Base-by-base conservation (phyloP, 805 yeast species). In the Metschnikowia corniflorae region DNA sequence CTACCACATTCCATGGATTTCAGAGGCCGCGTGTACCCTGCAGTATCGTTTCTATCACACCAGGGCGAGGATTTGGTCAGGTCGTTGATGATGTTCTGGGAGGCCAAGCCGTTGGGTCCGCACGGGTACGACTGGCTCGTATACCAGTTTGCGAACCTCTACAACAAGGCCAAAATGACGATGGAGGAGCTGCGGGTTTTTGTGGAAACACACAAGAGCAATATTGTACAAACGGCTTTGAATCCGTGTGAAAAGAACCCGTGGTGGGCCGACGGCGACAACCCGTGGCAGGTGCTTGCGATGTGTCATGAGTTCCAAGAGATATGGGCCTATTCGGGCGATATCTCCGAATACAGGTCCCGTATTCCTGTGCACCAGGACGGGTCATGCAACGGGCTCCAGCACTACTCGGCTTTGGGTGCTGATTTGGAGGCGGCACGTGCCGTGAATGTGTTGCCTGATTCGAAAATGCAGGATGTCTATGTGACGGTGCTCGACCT, bases 311-410 rank as follows among this genome's bases (percentile, higher is more conserved):
- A 68, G 43, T 29, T 68, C 7, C 17, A 24, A 1, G 31, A 30
- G 3, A 50, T 65, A 1, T 42, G 53, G 28, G 17, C 50, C 5
- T 40, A 27, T 22, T 7, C 26, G 4, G 52, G 53, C 2, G 35
- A 49, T 1, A 26, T 58, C 3, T 42, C 51, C 19, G 39, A 51
- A 0, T 68, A 44, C 29, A 30, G 30, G 13, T 49, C 60, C 19
- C 44, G 71, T 24, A 51, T 65, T 14, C 66, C 72, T 0, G 54
- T 68, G 6, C 71, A 66, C 34, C 67, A 60, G 41, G 73, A 68
- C 47, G 73, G 73, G 0, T 62, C 72, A 0, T 68, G 73, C 38
- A 68, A 68, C 44, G 73, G 73, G 2, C 56, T 68, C 24, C 73
- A 68, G 47, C 73, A 68, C 42, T 68, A 68, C 47, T 67, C 73